Conservation (phyloP, 495 filamentous ascomycete genomes). For the Aspergillus cavernicola region DNA sequence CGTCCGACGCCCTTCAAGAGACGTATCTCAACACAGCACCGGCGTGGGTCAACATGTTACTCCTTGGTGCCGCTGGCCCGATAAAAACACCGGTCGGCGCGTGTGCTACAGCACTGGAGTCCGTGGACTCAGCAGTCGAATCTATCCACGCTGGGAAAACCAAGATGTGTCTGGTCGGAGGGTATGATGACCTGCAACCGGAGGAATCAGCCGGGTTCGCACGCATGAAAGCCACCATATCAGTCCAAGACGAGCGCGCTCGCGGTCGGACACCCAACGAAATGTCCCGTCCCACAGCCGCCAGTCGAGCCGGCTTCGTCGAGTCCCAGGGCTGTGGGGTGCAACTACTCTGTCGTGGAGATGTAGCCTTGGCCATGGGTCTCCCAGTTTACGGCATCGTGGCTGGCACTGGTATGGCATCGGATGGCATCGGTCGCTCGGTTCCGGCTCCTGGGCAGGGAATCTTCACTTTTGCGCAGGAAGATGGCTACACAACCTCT, state of each 20-base stretch:
- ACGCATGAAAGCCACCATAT: constrained; percentile 98
- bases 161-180: constrained; percentile 90
- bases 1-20: constrained; percentile 96
- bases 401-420: constrained; percentile 86
- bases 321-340: constrained; percentile 97
- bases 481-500: constrained; percentile 58
- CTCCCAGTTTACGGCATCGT: constrained; percentile 93
- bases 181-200: constrained; percentile 97
- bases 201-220: constrained; percentile 98
- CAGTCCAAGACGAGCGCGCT: constrained; percentile 86
- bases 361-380: constrained; percentile 93
- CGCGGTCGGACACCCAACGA: constrained; percentile 89
- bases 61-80: constrained; percentile 93
- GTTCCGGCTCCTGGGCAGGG: constrained; percentile 93
- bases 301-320: constrained; percentile 95
- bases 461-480: constrained; percentile 89
- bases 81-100: constrained; percentile 98
- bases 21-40: constrained; percentile 99
- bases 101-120: constrained; percentile 93
- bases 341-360: constrained; percentile 94
- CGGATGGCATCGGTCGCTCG: constrained; percentile 95
- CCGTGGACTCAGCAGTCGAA: constrained; percentile 92
- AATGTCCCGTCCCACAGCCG: constrained; percentile 95
- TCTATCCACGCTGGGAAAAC: constrained; percentile 96
- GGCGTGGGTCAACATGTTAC: constrained; percentile 97